Base-by-base conservation (phyloP, 257 asterid genomes). In the Petunia secreta region DNA sequence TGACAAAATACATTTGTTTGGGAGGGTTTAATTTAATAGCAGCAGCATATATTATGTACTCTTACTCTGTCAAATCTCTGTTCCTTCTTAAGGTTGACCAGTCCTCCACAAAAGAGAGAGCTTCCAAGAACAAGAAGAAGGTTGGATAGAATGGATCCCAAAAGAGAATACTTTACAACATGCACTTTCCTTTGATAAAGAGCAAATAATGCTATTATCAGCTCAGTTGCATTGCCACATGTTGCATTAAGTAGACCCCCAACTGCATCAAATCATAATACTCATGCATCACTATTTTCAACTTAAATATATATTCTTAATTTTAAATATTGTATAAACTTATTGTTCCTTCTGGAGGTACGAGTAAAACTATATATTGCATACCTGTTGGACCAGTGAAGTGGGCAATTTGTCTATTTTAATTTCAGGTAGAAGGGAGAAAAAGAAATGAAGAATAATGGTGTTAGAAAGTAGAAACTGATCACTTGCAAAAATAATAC, bases 191-290 rank as follows among this genome's bases (percentile, higher is more conserved):
- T 81, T 66, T 81, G 86, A 8, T 15, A 50, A 77, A 87, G 87
- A 9, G 91, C 91, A 65, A 87, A 38, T 46, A 87, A 11, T 50
- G 85, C 89, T 84, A 87, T 85, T 58, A 87, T 87, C 16, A 87
- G 82, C 83, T 87, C 91, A 7, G 91, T 87, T 58, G 91, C 91
- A 60, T 87, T 87, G 2, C 91, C 91, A 82, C 91, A 87, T 46
- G 91, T 85, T 67, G 91, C 91, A 84, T 87, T 87, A 15, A 87
- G 75, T 75, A 87, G 44, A 9, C 91, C 91, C 6, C 91, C 91
- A 46, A 87, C 91, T 87, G 89, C 85, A 87, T 68, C 36, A 63
- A 46, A 44, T 59, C 3, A 41, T 75, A 6, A 34, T 37, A 41
- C 16, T 34, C 1, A 43, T n/a, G 71, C 78, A 75, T 54, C 4